Evolutionary conservation across 2,329 filamentous ascomycete species (phyloP), one percentile per base, ranked within the genome.

Genomic region (Akanthomyces dipterigenus): DNA sequence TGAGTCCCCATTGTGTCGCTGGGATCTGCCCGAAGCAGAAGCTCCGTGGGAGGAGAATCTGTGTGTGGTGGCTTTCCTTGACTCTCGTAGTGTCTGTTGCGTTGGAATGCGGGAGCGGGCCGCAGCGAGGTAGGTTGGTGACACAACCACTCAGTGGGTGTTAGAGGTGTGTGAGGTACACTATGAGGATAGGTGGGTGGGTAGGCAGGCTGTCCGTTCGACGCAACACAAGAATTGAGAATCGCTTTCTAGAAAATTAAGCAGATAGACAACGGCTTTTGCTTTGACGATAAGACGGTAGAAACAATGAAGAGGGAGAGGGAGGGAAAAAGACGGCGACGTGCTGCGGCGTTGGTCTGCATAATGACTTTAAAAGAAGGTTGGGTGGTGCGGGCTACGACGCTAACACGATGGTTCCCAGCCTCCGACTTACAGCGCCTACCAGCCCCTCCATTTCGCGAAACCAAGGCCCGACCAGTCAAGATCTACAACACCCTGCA

Each of bases 311-410:
- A 60, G 63, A 51, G 36, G 11, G 14, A 38, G 14, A 38, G 36
- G 11, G 31, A 34, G 31, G 57, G 49, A 62, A 55, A 64, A 63
- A 60, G 55, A 31, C 45, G 48, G n/a, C 48, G 55, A 49, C 50
- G 45, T 34, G 14, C 60, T 50, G 62, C 63, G 61, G 60, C 62
- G 65, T 66, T 63, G 70, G 70, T 28, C 67, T 71, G 70, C 69
- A 72, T 65, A 63, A 68, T 67, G 70, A 69, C 65, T 70, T 71
- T 71, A 69, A 72, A 72, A 68, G 67, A 61, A 55, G 65, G 65
- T 65, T 57, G 62, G 62, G 26, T 67, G 63, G 65, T 65, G 65
- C 24, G 26, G 65, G 66, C 61, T 66, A 62, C 63, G 38, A 63
- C 54, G 63, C 55, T 49, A 45, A 34, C 14, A 61, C 36, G 42